Evolutionary conservation across 2,329 filamentous ascomycete genomes (phyloP).

Genomic region (Arachnopeziza araneosa): DNA sequence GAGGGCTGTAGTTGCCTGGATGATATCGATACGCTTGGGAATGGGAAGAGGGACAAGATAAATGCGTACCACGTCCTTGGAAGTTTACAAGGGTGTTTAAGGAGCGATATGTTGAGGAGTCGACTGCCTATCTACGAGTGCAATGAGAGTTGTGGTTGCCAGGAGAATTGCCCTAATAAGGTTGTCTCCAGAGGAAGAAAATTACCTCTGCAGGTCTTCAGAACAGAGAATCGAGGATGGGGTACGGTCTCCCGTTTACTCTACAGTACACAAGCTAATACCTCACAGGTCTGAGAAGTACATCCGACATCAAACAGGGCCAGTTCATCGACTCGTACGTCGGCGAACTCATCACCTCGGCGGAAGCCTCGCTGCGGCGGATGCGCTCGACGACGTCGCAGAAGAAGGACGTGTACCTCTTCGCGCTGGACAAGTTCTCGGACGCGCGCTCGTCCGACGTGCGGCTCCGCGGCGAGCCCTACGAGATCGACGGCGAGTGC

Average conservation of each 20-base stretch:
- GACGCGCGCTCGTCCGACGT: constrained; percentile 50
- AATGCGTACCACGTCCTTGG: constrained; percentile 56
- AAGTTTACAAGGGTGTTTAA: constrained; percentile 45
- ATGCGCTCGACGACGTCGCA: constrained; percentile 47
- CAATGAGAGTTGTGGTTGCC: constrained; percentile 65
- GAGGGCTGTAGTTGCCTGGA: constrained; percentile 60
- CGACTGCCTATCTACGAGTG: constrained; percentile 73
- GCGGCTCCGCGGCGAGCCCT: constrained; percentile 48
- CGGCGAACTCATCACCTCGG: constrained; percentile 61
- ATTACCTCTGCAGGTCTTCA: constrained; percentile 71
- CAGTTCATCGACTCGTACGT: constrained; percentile 79
- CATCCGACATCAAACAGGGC: constrained; percentile 58
- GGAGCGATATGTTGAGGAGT: constrained; percentile 46
- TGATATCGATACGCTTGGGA: constrained; percentile 47
- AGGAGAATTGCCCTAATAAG: constrained; percentile 60
- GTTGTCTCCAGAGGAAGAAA: constrained; percentile 70
- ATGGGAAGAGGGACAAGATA: constrained; percentile 8
- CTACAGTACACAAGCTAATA: neutral
- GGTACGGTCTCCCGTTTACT: constrained; percentile 39
- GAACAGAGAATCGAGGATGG: constrained; percentile 71
- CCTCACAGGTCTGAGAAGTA: constrained; percentile 54
- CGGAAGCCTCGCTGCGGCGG: constrained; percentile 62
- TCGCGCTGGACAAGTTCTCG: constrained; percentile 75
- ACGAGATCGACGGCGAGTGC: constrained; percentile 67
- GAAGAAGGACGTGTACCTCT: constrained; percentile 73